Conservation (phyloP, 106 monocot species). For the Phalaenopsis aphrodite region DNA sequence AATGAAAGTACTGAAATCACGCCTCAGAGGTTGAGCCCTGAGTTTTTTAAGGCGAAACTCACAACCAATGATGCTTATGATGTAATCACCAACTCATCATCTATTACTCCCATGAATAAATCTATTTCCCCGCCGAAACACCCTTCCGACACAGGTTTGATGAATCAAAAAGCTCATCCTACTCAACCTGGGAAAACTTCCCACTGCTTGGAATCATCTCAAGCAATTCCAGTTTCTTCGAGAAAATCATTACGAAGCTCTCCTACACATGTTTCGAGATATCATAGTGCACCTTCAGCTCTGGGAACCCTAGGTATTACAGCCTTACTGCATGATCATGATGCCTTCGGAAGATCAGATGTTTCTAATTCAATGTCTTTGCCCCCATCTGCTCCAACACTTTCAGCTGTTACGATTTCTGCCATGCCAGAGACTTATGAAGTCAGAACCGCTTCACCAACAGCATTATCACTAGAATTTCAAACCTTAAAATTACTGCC, state of each 20-base stretch:
- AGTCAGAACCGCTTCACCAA: background rate
- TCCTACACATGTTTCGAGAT: conserved; percentile 32
- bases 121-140: conserved; percentile 2
- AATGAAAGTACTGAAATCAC: conserved; percentile 16
- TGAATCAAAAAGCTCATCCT: conserved; percentile 15
- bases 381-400: conserved; percentile 9
- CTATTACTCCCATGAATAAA: background rate
- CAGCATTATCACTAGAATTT: background rate
- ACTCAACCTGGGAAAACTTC: conserved; percentile 23
- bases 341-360: conserved; percentile 7
- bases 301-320: conserved; percentile 67
- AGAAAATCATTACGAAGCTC: conserved; percentile 25
- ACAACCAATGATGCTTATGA: conserved; percentile 11
- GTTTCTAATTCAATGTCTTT: conserved; percentile 11
- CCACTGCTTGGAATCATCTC: conserved; percentile 23
- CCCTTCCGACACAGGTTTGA: conserved; percentile 13
- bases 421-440: conserved; percentile 2
- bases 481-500: background rate
- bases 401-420: conserved; percentile 3
- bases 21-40: conserved; percentile 10
- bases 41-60: conserved; percentile 13
- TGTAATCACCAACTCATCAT: conserved; percentile 5
- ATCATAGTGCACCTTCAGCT: conserved; percentile 50
- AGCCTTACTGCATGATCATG: conserved; percentile 49
- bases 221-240: conserved; percentile 29